Evolutionary conservation across 305 asterid species (phyloP).

Genomic region (Withania somnifera): DNA sequence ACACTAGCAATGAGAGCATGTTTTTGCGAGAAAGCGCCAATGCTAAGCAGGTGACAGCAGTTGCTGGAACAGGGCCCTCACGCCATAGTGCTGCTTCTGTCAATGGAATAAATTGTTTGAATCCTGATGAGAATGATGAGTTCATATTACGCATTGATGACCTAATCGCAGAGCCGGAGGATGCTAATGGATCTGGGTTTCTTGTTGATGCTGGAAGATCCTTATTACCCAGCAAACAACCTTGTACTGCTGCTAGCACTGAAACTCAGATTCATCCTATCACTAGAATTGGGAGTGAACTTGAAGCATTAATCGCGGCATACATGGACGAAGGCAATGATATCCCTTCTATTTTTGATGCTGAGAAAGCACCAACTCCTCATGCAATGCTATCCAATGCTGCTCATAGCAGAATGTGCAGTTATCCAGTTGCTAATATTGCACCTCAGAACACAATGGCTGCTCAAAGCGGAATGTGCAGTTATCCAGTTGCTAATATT

Average conservation of each 20-base stretch:
- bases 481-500: neutral
- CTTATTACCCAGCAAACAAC: neutral
- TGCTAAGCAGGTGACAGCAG: neutral
- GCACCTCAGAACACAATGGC: neutral
- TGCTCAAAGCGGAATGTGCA: neutral
- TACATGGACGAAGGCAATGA: neutral
- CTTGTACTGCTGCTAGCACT: neutral
- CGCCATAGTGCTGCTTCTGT: neutral
- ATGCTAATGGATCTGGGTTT: neutral
- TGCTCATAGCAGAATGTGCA: neutral
- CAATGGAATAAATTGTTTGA: neutral
- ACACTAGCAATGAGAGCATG: neutral
- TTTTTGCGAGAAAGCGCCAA: neutral
- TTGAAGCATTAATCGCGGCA: neutral
- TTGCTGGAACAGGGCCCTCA: neutral
- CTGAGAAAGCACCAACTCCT: neutral
- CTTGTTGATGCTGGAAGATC: neutral
- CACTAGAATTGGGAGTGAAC: neutral
- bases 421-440: neutral
- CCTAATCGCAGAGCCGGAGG: neutral
- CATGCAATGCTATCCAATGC: neutral
- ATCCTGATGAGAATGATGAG: neutral
- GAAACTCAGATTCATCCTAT: neutral
- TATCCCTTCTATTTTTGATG: neutral
- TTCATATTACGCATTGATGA: neutral